These are phyloP conservation scores for Amanita inopinata DNA, from an alignment of 768 basidiomycete genomes.

Conservation along the genomic window DNA sequence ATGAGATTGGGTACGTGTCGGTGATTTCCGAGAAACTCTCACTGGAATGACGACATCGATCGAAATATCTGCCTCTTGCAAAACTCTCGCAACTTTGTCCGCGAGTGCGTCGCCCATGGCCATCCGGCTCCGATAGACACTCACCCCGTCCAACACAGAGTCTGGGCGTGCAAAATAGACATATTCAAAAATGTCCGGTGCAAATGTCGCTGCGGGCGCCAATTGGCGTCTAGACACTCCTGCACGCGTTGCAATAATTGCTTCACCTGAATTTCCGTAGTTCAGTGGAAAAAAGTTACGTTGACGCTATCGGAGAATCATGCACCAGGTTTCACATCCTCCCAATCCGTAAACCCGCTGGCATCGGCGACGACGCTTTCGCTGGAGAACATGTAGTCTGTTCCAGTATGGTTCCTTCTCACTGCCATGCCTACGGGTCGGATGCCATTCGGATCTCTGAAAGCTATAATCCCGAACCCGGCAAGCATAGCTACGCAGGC, in stretches of 20 bases:
- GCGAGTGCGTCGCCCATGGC: constrained; percentile 98
- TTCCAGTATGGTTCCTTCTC: constrained; percentile 46
- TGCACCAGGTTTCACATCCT: constrained; percentile 84
- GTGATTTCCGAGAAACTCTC: constrained; percentile 14
- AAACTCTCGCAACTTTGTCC: constrained; percentile 69
- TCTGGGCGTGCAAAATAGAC: constrained; percentile 98
- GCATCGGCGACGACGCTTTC: constrained; percentile 98
- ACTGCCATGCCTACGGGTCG: constrained; percentile 83
- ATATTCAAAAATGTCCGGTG: constrained; percentile 98
- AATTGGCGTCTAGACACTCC: constrained; percentile 70
- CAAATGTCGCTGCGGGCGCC: constrained; percentile 61
- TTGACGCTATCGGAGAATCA: constrained; percentile 3
- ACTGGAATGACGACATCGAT: constrained; percentile 98
- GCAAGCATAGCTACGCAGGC: constrained; percentile 99
- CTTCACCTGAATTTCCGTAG: constrained; percentile 87
- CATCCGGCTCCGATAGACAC: constrained; percentile 96
- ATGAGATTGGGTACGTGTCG: constrained; percentile 2
- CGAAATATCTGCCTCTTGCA: constrained; percentile 54
- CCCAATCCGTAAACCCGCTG: constrained; percentile 84
- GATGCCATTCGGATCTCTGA: constrained; percentile 97
- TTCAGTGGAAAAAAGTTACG: not conserved
- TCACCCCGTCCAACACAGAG: constrained; percentile 94
- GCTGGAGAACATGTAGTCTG: constrained; percentile 85
- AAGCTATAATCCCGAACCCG: constrained; percentile 96
- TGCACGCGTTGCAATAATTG: constrained; percentile 86